phyloP scores from a whole-genome alignment of 257 asterid genomes.

The Orobanche coerulescens region DNA sequence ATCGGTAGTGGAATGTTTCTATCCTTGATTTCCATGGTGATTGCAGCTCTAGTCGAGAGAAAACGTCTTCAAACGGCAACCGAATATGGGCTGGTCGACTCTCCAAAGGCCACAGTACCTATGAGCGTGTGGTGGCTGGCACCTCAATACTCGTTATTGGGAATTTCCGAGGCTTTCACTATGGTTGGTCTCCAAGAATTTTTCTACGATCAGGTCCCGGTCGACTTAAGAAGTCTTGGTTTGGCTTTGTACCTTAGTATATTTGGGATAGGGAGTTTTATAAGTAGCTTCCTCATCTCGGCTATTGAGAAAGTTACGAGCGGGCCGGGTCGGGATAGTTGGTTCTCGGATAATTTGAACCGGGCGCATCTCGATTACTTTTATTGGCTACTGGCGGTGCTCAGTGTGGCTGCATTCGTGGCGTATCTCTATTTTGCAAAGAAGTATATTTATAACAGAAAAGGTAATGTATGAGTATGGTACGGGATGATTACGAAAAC shows the following conservation, averaged over 20 bases:
- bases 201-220: conserved; percentile 60
- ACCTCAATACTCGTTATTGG: conserved; percentile 44
- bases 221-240: conserved; percentile 45
- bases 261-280: conserved; percentile 49
- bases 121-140: conserved; percentile 69
- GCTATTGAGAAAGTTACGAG: conserved; percentile 34
- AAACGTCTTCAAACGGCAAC: conserved; percentile 38
- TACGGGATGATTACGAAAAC: neutral
- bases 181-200: conserved; percentile 60
- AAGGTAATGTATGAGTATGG: conserved; percentile 4
- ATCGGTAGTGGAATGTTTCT: conserved; percentile 41
- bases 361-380: conserved; percentile 63
- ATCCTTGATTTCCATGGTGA: conserved; percentile 33
- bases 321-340: conserved; percentile 32
- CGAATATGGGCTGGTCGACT: conserved; percentile 34
- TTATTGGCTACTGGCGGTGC: conserved; percentile 54
- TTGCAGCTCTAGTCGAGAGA: conserved; percentile 50
- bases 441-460: conserved; percentile 32
- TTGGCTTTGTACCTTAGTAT: conserved; percentile 48
- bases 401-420: conserved; percentile 26
- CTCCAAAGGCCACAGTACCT: conserved; percentile 39
- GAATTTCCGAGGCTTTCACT: conserved; percentile 45
- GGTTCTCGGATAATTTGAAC: conserved; percentile 59
- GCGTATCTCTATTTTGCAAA: conserved; percentile 34
- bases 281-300: conserved; percentile 53